Evolutionary conservation across 768 basidiomycete genomes (phyloP), one percentile per base, ranked within the genome.

Genomic region (Boletus rubropictus): DNA sequence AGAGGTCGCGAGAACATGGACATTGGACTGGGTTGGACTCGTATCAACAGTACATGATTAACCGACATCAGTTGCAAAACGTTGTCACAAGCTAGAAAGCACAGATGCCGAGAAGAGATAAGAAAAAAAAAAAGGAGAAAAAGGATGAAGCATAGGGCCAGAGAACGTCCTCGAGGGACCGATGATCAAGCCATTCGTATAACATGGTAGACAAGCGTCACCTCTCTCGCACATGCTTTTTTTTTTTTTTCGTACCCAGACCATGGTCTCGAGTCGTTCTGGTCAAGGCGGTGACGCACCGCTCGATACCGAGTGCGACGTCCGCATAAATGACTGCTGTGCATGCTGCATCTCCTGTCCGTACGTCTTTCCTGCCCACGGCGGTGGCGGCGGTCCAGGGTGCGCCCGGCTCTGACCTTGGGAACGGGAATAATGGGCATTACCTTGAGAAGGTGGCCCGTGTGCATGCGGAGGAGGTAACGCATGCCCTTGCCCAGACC

Each of bases 271-370:
- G 11, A 17, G 1, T 17, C 39, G 10, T 15, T 21, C 1, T n/a
- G 18, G 3, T 42, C 21, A 42, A 24, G 57, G 59, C 3, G 69
- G 68, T 8, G 70, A 70, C 5, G 66, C 62, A 9, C 64, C 67
- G 8, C 63, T 67, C 42, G 70, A 70, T 42, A 64, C 66, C 24
- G 71, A 66, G 34, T 74, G 74, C 35, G 74, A 71, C 28, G 71
- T 67, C 15, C 74, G 67, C 59, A 76, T 67, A 54, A 77, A 77
- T 18, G 74, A 75, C 48, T 75, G 76, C 25, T 74, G 73, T 35
- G 70, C 63, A 8, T 72, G 59, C 38, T 48, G 65, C 53, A 51
- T 48, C 14, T 63, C 57, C 5, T 53, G 52, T 11, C 49, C 44
- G 7, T 61, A 62, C 9, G 57, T 39, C 27, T 61, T 61, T 12